A percentile compares a stretch with the other conserved stretches of the same genome.
phyloP scores from a whole-genome alignment of 306 rosid species.

The Pyrus pyrifolia region DNA sequence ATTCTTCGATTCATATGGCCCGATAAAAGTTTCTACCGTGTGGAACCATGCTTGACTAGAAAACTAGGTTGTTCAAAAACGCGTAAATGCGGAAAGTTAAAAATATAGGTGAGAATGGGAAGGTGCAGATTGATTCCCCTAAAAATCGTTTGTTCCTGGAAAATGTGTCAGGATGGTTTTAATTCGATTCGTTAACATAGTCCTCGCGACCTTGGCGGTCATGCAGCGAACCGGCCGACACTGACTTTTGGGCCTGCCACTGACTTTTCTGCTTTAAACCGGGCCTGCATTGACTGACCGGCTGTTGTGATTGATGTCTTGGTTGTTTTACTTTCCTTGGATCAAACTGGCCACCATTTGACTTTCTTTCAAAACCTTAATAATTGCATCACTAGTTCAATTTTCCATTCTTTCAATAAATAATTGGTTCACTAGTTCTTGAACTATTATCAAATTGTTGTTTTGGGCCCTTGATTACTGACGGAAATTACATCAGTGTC shows the following conservation, averaged over 20 bases:
- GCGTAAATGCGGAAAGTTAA: not conserved
- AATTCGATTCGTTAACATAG: not conserved
- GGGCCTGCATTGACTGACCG: not conserved
- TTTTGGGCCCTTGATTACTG: too few species aligned
- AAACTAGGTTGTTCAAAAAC: not conserved
- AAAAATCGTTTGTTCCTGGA: not conserved
- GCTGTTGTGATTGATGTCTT: not conserved
- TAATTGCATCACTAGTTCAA: too few species aligned
- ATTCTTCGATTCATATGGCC: too few species aligned
- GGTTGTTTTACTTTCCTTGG: too few species aligned
- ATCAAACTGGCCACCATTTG: not conserved
- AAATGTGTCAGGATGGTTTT: not conserved
- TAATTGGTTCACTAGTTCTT: too few species aligned
- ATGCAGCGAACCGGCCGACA: not conserved
- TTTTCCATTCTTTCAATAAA: too few species aligned
- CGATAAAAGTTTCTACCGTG: not conserved
- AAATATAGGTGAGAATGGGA: not conserved
- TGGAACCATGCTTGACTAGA: conserved; percentile 9
- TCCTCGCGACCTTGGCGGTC: not conserved
- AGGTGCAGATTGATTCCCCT: not conserved
- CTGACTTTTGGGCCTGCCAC: not conserved
- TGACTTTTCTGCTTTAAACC: not conserved
- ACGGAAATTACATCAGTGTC: too few species aligned
- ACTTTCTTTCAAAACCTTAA: not conserved
- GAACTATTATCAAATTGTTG: too few species aligned